Evolutionary conservation across 108 stramenopile genomes (phyloP).

Genomic region (Skeletonema grethae): DNA sequence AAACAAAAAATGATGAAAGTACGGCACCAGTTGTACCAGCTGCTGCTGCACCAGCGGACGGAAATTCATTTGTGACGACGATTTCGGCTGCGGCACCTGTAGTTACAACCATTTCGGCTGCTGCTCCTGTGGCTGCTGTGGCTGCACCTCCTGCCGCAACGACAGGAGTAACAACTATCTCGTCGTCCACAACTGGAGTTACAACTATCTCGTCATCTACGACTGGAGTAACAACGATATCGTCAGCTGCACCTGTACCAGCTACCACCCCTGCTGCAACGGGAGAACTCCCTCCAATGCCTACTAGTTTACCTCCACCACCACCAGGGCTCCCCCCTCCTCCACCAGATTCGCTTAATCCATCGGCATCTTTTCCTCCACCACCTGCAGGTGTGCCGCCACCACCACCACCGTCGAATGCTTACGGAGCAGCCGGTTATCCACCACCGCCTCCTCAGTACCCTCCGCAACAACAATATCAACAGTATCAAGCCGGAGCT

Average conservation of each 20-base stretch:
- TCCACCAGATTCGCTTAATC: conserved; percentile 4
- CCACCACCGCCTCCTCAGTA: conserved; percentile 25
- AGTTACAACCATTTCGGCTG: conserved; percentile 6
- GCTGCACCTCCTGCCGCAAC: conserved; percentile 12
- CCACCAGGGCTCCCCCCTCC: conserved; percentile 18
- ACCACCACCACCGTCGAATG: conserved; percentile 34
- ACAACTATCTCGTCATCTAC: conserved; percentile 5
- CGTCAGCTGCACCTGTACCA: conserved; percentile 6
- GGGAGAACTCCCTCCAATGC: conserved; percentile 8
- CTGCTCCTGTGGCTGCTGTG: conserved; percentile 36
- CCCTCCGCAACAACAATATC: conserved; percentile 42
- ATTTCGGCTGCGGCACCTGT: conserved; percentile 5
- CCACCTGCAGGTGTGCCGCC: conserved; percentile 27
- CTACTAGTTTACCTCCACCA: conserved; percentile 13
- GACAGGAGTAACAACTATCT: conserved; percentile 7
- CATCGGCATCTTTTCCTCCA: conserved; percentile 15
- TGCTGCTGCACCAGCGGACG: not conserved
- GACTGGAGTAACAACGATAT: not conserved
- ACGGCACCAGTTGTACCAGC: not conserved
- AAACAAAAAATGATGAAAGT: conserved; percentile 7
- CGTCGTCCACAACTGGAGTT: conserved; percentile 5
- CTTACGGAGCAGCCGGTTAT: conserved; percentile 8
- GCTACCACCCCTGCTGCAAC: conserved; percentile 3
- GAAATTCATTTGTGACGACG: not conserved
- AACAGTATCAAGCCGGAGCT: conserved; percentile 19